A percentile compares a stretch with the other conserved stretches of the same genome.
These are phyloP conservation scores for Gossypium turneri DNA, from an alignment of 345 rosid genomes.

Conservation along the genomic window DNA sequence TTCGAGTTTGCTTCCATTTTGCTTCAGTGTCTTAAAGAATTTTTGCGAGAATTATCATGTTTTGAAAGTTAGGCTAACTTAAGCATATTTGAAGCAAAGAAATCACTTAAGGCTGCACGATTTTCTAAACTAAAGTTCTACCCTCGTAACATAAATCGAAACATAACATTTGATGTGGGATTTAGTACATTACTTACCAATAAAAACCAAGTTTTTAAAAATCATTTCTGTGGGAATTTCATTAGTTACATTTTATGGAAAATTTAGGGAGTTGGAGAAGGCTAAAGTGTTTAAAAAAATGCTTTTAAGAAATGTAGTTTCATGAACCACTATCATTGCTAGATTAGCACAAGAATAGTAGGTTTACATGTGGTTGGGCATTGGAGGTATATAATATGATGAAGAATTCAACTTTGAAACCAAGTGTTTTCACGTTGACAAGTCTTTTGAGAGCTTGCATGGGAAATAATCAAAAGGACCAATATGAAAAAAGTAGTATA, in stretches of 20 bases:
- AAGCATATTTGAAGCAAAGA: no score
- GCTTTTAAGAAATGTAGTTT: slow-evolving; percentile 70
- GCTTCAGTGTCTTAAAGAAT: no score
- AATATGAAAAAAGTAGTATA: no score
- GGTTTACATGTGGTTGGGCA: slow-evolving; percentile 43
- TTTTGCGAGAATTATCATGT: no score
- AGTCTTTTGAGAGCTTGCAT: slow-evolving; percentile 80
- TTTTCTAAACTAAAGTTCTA: no score
- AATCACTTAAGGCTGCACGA: no score
- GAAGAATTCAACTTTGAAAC: slow-evolving; percentile 45
- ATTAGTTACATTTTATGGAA: slow-evolving; percentile 47
- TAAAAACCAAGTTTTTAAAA: slow-evolving; percentile 48
- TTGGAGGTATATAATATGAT: slow-evolving; percentile 46
- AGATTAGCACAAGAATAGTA: slow-evolving; percentile 73
- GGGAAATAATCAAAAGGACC: slow-evolving; percentile 18
- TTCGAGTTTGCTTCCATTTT: no score
- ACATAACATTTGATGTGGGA: slow-evolving; percentile 44
- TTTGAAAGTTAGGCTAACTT: no score
- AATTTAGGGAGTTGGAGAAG: slow-evolving; percentile 31
- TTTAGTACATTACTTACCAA: slow-evolving; percentile 53
- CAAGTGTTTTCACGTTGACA: slow-evolving; percentile 69
- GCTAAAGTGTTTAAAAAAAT: slow-evolving; percentile 75
- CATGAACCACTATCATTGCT: slow-evolving; percentile 78
- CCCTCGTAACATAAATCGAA: slow-evolving; percentile 4
- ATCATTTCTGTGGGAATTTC: slow-evolving; percentile 66